A percentile compares a stretch with the other conserved stretches of the same genome.
phyloP scores from a whole-genome alignment of 139 green algal species.

The Nannochloris sp. region DNA sequence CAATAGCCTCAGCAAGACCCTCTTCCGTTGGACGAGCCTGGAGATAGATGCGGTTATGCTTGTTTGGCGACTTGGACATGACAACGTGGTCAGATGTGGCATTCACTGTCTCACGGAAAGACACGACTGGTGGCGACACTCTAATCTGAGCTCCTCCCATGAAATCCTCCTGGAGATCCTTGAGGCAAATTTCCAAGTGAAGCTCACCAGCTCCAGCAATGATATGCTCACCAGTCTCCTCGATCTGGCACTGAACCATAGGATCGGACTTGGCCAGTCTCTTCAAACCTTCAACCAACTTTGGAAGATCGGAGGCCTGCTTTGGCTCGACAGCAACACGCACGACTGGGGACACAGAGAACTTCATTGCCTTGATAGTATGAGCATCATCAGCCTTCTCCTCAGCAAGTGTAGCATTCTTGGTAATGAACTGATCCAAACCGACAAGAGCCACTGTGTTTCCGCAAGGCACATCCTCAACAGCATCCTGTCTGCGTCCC shows the following conservation, averaged over 20 bases:
- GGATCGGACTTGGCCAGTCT: slow-evolving; percentile 94
- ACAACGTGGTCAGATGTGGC: slow-evolving; percentile 75
- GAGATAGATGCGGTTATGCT: slow-evolving; percentile 99
- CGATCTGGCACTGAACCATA: slow-evolving; percentile 97
- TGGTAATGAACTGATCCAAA: slow-evolving; percentile 98
- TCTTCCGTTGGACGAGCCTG: slow-evolving; percentile 92
- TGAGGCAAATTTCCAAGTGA: slow-evolving; percentile 99
- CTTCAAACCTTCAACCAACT: slow-evolving; percentile 98
- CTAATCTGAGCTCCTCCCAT: slow-evolving; percentile 96
- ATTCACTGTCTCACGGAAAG: slow-evolving; percentile 94
- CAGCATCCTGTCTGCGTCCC: slow-evolving; percentile 91
- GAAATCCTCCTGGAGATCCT: slow-evolving; percentile 99
- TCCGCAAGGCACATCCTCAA: slow-evolving; percentile 94
- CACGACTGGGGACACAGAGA: slow-evolving; percentile 94
- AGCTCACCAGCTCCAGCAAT: slow-evolving; percentile 93
- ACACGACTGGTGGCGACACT: slow-evolving; percentile 94
- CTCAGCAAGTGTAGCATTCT: slow-evolving; percentile 93
- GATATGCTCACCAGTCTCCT: slow-evolving; percentile 99
- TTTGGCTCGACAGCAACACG: slow-evolving; percentile 90
- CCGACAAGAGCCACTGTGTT: slow-evolving; percentile 98
- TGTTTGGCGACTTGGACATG: slow-evolving; percentile 99
- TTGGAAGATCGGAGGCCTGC: slow-evolving; percentile 92
- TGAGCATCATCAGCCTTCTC: slow-evolving; percentile 81
- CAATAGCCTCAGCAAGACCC: slow-evolving; percentile 93
- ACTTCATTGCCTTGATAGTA: slow-evolving; percentile 99